These are phyloP conservation scores for Yamadazyma sp. DNA, from an alignment of 1,139 yeast genomes.

Conservation along the genomic window DNA sequence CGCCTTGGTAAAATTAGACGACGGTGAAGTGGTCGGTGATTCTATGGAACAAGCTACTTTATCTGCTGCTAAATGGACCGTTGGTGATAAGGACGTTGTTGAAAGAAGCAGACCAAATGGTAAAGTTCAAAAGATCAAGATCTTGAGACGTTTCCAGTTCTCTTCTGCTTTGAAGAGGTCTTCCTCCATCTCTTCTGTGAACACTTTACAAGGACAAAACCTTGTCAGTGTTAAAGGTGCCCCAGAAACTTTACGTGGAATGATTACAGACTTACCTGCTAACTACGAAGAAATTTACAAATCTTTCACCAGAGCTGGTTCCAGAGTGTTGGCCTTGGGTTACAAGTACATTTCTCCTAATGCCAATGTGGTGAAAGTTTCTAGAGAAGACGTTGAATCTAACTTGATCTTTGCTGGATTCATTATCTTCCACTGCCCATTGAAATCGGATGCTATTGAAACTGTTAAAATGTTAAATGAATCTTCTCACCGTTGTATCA, in stretches of 20 bases:
- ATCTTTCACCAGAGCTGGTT: constrained; percentile 91
- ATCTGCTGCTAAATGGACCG: constrained; percentile 83
- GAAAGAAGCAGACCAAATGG: constrained; percentile 40
- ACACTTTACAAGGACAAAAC: constrained; percentile 49
- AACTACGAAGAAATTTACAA: constrained; percentile 85
- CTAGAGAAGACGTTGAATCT: constrained; percentile 76
- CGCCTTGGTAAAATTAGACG: constrained; percentile 89
- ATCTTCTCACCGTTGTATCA: constrained; percentile 90
- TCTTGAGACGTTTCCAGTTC: constrained; percentile 93
- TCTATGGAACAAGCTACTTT: constrained; percentile 98
- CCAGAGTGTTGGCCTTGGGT: constrained; percentile 93
- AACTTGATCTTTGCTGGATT: constrained; percentile 84
- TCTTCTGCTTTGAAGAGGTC: constrained; percentile 95
- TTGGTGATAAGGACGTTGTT: constrained; percentile 71
- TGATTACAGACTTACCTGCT: constrained; percentile 71
- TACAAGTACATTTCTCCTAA: constrained; percentile 67
- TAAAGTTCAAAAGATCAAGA: constrained; percentile 58
- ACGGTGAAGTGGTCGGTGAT: constrained; percentile 97
- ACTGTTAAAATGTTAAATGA: constrained; percentile 91
- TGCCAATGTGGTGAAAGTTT: constrained; percentile 51
- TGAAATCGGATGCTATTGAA: constrained; percentile 88
- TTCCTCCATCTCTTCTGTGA: constrained; percentile 75
- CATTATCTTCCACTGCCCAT: constrained; percentile 95
- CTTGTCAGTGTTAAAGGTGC: constrained; percentile 97
- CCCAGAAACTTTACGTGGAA: constrained; percentile 90